Evolutionary conservation across 169 alveolate genomes (phyloP).

Genomic region (Plasmodium inui): DNA sequence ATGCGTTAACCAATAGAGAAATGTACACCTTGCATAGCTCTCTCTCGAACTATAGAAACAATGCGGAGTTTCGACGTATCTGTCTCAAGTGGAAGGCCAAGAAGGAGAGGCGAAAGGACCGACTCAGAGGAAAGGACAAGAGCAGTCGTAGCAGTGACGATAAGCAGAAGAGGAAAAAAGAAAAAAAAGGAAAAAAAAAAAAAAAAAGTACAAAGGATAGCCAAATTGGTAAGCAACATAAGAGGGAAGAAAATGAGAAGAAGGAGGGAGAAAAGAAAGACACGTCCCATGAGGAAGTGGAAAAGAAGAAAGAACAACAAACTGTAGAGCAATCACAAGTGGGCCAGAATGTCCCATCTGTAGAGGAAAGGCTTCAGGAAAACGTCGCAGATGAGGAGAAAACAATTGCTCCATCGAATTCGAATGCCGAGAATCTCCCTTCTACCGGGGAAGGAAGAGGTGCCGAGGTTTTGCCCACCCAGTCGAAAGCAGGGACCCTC

Average conservation of each 20-base stretch:
- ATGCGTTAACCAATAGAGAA: slow-evolving; percentile 62
- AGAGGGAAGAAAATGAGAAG: background rate
- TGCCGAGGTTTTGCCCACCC: background rate
- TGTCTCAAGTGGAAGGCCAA: slow-evolving; percentile 53
- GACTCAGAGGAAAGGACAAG: background rate
- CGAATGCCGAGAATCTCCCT: background rate
- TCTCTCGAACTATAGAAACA: slow-evolving; percentile 14
- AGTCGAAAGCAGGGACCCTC: background rate
- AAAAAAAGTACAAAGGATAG: background rate
- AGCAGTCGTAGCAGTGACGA: background rate
- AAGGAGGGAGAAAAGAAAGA: background rate
- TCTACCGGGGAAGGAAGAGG: background rate
- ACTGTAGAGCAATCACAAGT: background rate
- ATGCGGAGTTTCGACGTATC: slow-evolving; percentile 47
- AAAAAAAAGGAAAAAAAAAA: slow-evolving; percentile 4
- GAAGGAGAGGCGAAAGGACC: slow-evolving; percentile 14
- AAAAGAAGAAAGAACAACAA: background rate
- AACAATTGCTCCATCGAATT: background rate
- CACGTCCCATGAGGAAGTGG: background rate
- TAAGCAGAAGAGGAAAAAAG: background rate
- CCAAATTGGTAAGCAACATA: background rate
- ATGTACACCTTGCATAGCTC: slow-evolving; percentile 36
- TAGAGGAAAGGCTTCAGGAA: background rate
- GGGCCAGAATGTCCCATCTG: background rate
- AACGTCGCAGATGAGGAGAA: background rate